Base-by-base conservation (phyloP, 2,329 filamentous ascomycete genomes). In the Colletotrichum phormii region DNA sequence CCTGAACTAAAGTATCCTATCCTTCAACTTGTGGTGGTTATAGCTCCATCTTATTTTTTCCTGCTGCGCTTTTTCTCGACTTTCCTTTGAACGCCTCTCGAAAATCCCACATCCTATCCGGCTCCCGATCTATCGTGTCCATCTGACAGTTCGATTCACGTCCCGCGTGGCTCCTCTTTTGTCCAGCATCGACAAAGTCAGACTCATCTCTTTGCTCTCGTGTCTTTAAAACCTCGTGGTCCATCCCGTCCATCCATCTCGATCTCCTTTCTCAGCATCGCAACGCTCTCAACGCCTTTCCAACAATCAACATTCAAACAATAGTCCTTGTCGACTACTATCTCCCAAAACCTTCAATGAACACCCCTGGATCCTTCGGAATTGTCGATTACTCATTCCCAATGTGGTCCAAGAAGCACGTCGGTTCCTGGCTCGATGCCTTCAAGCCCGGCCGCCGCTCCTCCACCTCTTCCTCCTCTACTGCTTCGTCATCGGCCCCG, bases 361-460 rank as follows among this genome's bases (percentile, higher is more conserved):
- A 61, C 60, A 60, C 66, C 24, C 15, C 24, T 49, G 31, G 12
- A 42, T 61, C 72, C 8, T 49, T 26, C 49, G 37, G 42, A 55
- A 24, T 42, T 35, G 18, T 64, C 42, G 31, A 73, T 26, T 55
- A 72, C 57, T 46, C 71, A 5, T 59, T 67, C 59, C 33, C n/a
- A 53, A 73, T 73, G 68, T 73, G 26, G 33, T 63, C 68, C 58
- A 73, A 73, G 51, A 73, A 73, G 60, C 55, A 70, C 57, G 61
- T 61, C 68, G 62, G 71, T 26, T 65, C 58, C 54, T 73, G 67
- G 71, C 51, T 72, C 58, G 62, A 58, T 51, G 60, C 71, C 49
- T 62, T 73, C 55, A 73, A 71, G 55, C 35, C 54, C 6, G 37
- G 37, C 35, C 71, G 67, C 46, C 71, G 67, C 66, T 37, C 33